Conservation (phyloP, 495 filamentous ascomycete genomes). For the Podospora tetraspora region DNA sequence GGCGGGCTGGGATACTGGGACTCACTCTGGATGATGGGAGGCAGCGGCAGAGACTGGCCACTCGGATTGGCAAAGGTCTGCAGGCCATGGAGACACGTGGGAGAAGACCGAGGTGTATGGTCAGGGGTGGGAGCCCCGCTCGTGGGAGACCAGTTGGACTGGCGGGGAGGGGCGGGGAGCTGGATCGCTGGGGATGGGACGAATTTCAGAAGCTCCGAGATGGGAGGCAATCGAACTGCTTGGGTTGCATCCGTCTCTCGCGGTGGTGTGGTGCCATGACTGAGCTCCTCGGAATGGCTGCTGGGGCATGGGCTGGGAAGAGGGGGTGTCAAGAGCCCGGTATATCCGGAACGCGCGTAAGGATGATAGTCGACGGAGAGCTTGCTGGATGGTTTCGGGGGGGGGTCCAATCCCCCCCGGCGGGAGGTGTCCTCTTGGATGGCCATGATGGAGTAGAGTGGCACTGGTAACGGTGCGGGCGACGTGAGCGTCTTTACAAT, state of each 20-base stretch:
- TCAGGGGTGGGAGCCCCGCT: background rate
- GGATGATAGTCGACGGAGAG: background rate
- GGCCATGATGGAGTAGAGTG: background rate
- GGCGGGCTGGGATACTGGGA: background rate
- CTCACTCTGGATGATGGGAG: background rate
- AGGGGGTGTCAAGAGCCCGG: background rate
- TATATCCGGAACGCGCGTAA: background rate
- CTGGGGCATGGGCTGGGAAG: background rate
- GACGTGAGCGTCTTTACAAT: background rate
- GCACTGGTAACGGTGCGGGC: background rate
- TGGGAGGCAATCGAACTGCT: conserved; percentile 13
- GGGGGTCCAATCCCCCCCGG: background rate
- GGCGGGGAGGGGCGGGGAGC: background rate
- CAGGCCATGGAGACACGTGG: background rate
- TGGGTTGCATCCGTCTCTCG: background rate
- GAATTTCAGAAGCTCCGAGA: conserved; percentile 13
- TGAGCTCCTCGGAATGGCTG: background rate
- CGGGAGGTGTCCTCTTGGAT: background rate
- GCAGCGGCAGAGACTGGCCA: background rate
- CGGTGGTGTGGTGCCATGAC: background rate
- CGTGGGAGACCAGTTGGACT: background rate
- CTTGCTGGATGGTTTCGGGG: background rate
- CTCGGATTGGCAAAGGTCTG: background rate
- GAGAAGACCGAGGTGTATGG: background rate
- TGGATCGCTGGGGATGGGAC: conserved; percentile 4